Conservation (phyloP, 1,284 basidiomycete species). For the Phenoliferia sp. region DNA sequence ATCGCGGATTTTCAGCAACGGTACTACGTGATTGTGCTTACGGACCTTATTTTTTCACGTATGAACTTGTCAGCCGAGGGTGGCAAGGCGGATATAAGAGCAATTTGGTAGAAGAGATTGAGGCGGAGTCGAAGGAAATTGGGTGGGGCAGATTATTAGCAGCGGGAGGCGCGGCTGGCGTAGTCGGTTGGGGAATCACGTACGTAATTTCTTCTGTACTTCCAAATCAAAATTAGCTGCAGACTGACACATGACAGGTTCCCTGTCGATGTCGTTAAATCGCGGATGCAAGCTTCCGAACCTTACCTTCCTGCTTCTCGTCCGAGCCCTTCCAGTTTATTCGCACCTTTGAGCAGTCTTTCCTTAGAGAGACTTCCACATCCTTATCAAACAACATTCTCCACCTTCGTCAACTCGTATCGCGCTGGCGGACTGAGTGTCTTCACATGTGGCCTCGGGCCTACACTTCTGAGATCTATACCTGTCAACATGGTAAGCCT, state of each 20-base stretch:
- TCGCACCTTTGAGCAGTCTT: neutral
- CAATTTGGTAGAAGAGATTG: neutral
- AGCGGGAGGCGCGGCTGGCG: neutral
- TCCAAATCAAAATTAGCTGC: neutral
- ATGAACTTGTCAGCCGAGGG: constrained; percentile 73
- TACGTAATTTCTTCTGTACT: neutral
- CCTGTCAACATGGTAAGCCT: constrained; percentile 45
- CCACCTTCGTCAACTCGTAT: constrained; percentile 48
- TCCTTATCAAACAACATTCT: neutral
- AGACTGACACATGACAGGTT: constrained; percentile 39
- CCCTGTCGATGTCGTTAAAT: constrained; percentile 80
- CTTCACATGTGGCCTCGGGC: too few relatives aligned
- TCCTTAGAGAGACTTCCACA: neutral
- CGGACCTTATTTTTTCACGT: constrained; percentile 77
- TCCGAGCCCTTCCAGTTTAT: neutral
- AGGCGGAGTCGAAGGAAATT: neutral
- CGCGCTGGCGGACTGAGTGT: constrained; percentile 57
- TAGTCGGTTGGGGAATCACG: neutral
- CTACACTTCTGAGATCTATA: constrained; percentile 69
- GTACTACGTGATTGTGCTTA: constrained; percentile 70
- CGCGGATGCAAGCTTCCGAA: constrained; percentile 62
- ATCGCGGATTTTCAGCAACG: constrained; percentile 67
- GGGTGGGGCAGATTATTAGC: neutral
- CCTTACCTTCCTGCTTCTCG: constrained; percentile 3
- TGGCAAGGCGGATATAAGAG: constrained; percentile 45